A percentile compares a stretch with the other conserved stretches of the same genome.
Evolutionary conservation across 495 filamentous ascomycete species (phyloP).

Genomic region (Amniculicola lignicola): DNA sequence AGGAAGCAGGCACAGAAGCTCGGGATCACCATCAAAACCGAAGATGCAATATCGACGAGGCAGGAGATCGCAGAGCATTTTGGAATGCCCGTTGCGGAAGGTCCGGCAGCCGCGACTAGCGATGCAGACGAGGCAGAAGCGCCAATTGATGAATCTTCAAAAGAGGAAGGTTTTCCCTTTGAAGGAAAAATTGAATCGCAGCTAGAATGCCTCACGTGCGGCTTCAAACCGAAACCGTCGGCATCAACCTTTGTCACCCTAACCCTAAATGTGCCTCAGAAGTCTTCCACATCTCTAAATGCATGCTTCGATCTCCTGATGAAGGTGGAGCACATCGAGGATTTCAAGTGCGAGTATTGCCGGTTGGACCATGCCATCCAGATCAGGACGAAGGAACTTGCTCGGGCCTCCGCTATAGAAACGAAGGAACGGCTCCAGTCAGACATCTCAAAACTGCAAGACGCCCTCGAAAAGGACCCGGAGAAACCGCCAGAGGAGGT

Average conservation of each 20-base stretch:
- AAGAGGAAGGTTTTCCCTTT: conserved; percentile 76
- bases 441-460: conserved; percentile 55
- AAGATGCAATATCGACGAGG: conserved; percentile 13
- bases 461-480: conserved; percentile 70
- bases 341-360: conserved; percentile 92
- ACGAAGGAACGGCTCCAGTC: conserved; percentile 53
- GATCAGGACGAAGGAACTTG: conserved; percentile 46
- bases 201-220: conserved; percentile 86
- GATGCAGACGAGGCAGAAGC: conserved; percentile 3
- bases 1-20: conserved; percentile 46
- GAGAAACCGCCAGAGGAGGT: conserved; percentile 71
- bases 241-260: conserved; percentile 85
- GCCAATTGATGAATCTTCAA: neutral
- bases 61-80: conserved; percentile 26
- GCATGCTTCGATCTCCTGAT: conserved; percentile 89
- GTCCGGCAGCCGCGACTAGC: neutral
- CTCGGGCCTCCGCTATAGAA: conserved; percentile 45
- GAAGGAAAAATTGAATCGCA: conserved; percentile 86
- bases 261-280: conserved; percentile 86
- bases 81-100: conserved; percentile 6
- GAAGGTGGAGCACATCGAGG: conserved; percentile 93
- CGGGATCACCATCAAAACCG: conserved; percentile 5
- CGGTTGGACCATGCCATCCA: conserved; percentile 75
- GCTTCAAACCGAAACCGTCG: conserved; percentile 80
- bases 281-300: conserved; percentile 61